Percentiles rank a stretch among this genome's conserved stretches.
These are phyloP conservation scores for Orobanche coerulescens DNA, from an alignment of 257 asterid species.

Conservation along the genomic window DNA sequence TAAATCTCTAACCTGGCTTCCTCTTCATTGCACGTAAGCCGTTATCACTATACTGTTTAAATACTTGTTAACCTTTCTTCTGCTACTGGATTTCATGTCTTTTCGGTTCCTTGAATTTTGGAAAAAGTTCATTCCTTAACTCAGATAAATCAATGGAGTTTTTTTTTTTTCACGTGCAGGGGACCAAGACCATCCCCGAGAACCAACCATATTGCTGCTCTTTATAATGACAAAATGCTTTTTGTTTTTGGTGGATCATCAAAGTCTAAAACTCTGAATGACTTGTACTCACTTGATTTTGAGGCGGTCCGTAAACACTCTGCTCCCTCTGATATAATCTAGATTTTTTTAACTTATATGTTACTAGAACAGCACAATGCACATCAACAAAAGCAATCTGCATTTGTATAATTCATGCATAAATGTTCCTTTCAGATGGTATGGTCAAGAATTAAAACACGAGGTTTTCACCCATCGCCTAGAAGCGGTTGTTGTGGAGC, in stretches of 20 bases:
- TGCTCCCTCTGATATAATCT: neutral
- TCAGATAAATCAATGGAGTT: constrained; percentile 6
- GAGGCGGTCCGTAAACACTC: constrained; percentile 62
- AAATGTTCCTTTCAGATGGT: constrained; percentile 59
- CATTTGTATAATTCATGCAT: constrained; percentile 11
- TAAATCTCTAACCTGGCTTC: constrained; percentile 92
- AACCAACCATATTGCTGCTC: constrained; percentile 78
- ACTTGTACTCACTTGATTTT: constrained; percentile 81
- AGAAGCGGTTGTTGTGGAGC: constrained; percentile 97
- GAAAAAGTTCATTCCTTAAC: neutral
- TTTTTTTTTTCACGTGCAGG: constrained; percentile 40
- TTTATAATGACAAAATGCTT: constrained; percentile 77
- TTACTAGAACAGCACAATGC: constrained; percentile 14
- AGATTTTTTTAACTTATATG: neutral
- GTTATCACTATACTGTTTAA: neutral
- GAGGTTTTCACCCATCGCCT: constrained; percentile 93
- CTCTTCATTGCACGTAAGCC: constrained; percentile 95
- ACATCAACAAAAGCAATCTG: neutral
- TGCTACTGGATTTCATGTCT: neutral
- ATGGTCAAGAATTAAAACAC: constrained; percentile 77
- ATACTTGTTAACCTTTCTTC: neutral
- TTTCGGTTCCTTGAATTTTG: neutral
- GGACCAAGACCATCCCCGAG: constrained; percentile 90
- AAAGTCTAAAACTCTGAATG: constrained; percentile 79
- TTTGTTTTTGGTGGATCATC: constrained; percentile 82